Base-by-base conservation (phyloP, 345 rosid genomes). In the Hypericum androsaemum region DNA sequence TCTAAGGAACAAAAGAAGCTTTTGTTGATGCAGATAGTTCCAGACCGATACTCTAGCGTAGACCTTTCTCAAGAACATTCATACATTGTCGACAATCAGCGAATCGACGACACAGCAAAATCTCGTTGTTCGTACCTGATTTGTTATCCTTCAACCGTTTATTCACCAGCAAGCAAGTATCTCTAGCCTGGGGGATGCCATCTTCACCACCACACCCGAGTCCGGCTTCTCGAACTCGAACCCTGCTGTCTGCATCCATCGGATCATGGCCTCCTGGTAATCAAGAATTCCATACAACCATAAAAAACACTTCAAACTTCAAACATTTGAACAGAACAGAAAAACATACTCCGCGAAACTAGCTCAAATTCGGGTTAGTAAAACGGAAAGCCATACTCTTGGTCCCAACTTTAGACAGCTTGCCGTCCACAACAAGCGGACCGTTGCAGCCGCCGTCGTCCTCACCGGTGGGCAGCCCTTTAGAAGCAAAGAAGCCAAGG, bases 371-470 rank as follows among this genome's bases (percentile, higher is more conserved):
- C 4, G 1, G 1, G 4, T 22, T 22, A 22, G 1, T 22, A 4
- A 22, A 22, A 22, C 32, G 4, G 1, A 22, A 22, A 22, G 32
- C 32, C 32, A 22, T 22, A 85, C 94, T 68, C 60, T 88, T 92
- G 48, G 41, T 58, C 0, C 90, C 89, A 46, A 67, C 59, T 73
- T 64, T 81, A 61, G 63, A 50, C 58, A 71, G 83, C 72, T 70
- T 85, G 56, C 98, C 98, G 22, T 78, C 73, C 10, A 92, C 94
- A 12, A 81, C 40, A 58, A 92, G 66, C 35, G 86, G 81, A 50
- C 61, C 77, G 11, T 32, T 37, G 7, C 1, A 22, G 32, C n/a
- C n/a, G n/a, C n/a, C n/a, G n/a, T 71, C 78, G 47, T 73, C 63
- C 38, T 14, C 60, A 3, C 98, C 97, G 9, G 94, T 81, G 47